Base-by-base conservation (phyloP, 768 basidiomycete genomes). In the Tulasnella sp. region DNA sequence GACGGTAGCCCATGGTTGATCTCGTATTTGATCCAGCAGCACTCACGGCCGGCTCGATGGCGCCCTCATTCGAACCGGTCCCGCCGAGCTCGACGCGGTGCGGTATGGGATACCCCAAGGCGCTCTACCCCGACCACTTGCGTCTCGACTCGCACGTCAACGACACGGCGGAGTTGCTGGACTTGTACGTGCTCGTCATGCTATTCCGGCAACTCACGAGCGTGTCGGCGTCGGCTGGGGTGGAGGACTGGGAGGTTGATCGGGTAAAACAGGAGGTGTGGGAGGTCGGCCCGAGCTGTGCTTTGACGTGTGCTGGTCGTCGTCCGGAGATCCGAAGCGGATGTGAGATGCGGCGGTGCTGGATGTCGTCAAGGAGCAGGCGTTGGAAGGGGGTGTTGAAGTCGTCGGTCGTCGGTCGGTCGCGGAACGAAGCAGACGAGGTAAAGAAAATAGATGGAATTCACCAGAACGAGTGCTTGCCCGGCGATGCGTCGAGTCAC, bases 41-140 rank as follows among this genome's bases (percentile, higher is more conserved):
- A 61, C 62, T 35, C 39, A n/a, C 49, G 37, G 12, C 54, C 36
- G 25, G 9, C 15, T 9, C 41, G 3, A 32, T 21, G 14, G n/a
- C n/a, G 11, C 14, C 43, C n/a, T 15, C 39, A 25, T 62, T 63
- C 73, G 56, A 63, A 71, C 58, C n/a, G n/a, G n/a, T n/a, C n/a
- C n/a, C n/a, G n/a, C 70, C 58, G 35, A 55, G 69, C 58, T 63
- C 65, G 41, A 67, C 74, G 32, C 70, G 75, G 51, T 69, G 69
- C 80, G 75, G 69, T 86, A 83, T 5, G 90, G 91, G 70, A 88
- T n/a, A n/a, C n/a, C n/a, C n/a, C n/a, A n/a, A n/a, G n/a, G n/a
- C n/a, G n/a, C n/a, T n/a, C n/a, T n/a, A 86, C 67, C 80, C 92
- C 50, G 89, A 92, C 71, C 78, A 75, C 58, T 70, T 77, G 40